These are phyloP conservation scores for Botryotinia narcissicola DNA, from an alignment of 2,329 filamentous ascomycete species.

Conservation along the genomic window DNA sequence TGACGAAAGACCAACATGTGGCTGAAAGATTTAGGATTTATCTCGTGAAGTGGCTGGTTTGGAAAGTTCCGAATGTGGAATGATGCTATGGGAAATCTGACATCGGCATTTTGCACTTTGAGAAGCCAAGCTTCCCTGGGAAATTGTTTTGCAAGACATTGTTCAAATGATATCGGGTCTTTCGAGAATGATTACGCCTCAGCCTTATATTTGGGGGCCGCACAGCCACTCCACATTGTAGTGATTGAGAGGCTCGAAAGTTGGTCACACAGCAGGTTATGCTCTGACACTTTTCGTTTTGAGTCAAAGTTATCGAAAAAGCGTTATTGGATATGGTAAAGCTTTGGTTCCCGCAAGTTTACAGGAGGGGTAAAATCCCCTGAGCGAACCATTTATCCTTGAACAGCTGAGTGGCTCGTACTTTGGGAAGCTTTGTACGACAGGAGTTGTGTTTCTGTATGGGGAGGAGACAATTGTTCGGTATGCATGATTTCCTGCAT, in stretches of 20 bases:
- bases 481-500: neutral
- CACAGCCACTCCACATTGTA: neutral
- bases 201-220: slow-evolving; percentile 7
- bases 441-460: neutral
- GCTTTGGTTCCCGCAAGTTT: neutral
- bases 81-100: slow-evolving; percentile 1
- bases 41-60: neutral
- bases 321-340: neutral
- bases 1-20: neutral
- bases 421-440: neutral
- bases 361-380: neutral
- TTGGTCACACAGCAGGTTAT: neutral
- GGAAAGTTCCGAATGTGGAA: slow-evolving; percentile 11
- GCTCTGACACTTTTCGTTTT: neutral
- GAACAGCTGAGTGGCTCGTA: slow-evolving; percentile 11
- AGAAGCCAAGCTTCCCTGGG: neutral
- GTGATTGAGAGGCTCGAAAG: neutral
- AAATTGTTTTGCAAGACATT: neutral
- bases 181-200: neutral
- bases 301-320: neutral
- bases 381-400: slow-evolving; percentile 9
- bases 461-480: neutral
- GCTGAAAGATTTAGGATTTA: neutral
- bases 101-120: neutral
- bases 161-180: neutral